These are phyloP conservation scores for Candida michaelii DNA, from an alignment of 805 yeast genomes.

Conservation along the genomic window DNA sequence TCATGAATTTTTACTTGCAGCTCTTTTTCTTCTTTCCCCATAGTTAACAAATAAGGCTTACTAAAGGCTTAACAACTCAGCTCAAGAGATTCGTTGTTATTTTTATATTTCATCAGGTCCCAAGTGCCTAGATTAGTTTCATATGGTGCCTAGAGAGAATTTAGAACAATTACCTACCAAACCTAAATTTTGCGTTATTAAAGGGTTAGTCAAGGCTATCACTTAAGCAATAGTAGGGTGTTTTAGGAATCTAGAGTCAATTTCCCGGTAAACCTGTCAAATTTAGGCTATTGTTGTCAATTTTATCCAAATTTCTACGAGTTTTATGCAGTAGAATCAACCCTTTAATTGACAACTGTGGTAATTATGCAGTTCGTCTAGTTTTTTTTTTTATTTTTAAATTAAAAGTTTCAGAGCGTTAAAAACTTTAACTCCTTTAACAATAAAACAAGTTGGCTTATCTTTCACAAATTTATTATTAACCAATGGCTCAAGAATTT, in stretches of 20 bases:
- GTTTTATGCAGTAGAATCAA: background rate
- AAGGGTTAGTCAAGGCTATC: background rate
- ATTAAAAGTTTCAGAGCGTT: background rate
- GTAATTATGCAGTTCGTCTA: too few species aligned
- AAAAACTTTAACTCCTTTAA: background rate
- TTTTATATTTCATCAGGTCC: background rate
- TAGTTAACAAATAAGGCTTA: background rate
- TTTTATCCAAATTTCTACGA: background rate
- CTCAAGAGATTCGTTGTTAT: too few species aligned
- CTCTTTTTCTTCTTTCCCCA: slow-evolving; percentile 6
- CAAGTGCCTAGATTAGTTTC: background rate
- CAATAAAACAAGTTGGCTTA: slow-evolving; percentile 1
- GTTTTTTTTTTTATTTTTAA: too few species aligned
- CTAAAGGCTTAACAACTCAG: too few species aligned
- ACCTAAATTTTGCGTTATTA: slow-evolving; percentile 4
- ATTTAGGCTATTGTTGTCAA: slow-evolving; percentile 1
- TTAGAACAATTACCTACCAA: background rate
- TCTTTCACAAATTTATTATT: background rate
- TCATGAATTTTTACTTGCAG: slow-evolving; percentile 9
- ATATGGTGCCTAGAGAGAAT: background rate
- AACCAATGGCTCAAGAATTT: slow-evolving; percentile 1
- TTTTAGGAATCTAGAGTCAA: background rate
- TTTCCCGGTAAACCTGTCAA: background rate
- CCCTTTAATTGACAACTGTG: background rate
- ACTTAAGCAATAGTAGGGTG: background rate